phyloP scores from a whole-genome alignment of 257 asterid species.

The Gentiana dahurica region DNA sequence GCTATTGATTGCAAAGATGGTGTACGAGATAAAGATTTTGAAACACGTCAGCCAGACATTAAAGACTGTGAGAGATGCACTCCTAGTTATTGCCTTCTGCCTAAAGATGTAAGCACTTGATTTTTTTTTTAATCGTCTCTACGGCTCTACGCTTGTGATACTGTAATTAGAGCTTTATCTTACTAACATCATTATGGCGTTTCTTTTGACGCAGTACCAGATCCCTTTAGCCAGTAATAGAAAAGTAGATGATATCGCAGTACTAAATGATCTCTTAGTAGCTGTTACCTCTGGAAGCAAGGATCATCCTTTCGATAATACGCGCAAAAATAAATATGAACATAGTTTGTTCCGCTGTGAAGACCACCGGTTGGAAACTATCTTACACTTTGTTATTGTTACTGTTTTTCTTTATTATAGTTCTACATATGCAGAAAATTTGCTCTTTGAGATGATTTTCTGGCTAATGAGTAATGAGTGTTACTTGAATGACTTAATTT shows the following conservation, averaged over 20 bases:
- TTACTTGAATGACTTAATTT: no score
- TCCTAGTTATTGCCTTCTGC: conserved; percentile 91
- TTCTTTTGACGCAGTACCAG: conserved; percentile 58
- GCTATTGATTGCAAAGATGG: conserved; percentile 35
- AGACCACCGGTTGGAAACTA: conserved; percentile 70
- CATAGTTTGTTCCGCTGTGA: conserved; percentile 96
- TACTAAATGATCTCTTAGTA: conserved; percentile 89
- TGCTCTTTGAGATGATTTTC: no score
- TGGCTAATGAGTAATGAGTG: no score
- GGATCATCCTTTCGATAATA: conserved; percentile 91
- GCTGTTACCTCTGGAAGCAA: conserved; percentile 98
- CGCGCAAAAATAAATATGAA: conserved; percentile 95
- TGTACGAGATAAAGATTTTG: conserved; percentile 53
- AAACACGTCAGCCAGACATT: conserved; percentile 85
- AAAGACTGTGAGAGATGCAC: conserved; percentile 76
- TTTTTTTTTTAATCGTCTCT: conserved; percentile 8
- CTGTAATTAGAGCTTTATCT: not conserved
- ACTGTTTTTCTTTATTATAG: conserved; percentile 5
- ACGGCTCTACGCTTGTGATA: conserved; percentile 13
- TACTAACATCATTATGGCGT: not conserved
- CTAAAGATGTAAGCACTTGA: conserved; percentile 57
- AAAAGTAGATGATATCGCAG: conserved; percentile 55
- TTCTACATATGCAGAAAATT: no score
- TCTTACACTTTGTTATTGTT: conserved; percentile 3
- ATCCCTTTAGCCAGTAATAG: conserved; percentile 66